A percentile compares a stretch with the other conserved stretches of the same genome.
phyloP scores from a whole-genome alignment of 208 protist genomes.

The Novymonas esmeraldas region DNA sequence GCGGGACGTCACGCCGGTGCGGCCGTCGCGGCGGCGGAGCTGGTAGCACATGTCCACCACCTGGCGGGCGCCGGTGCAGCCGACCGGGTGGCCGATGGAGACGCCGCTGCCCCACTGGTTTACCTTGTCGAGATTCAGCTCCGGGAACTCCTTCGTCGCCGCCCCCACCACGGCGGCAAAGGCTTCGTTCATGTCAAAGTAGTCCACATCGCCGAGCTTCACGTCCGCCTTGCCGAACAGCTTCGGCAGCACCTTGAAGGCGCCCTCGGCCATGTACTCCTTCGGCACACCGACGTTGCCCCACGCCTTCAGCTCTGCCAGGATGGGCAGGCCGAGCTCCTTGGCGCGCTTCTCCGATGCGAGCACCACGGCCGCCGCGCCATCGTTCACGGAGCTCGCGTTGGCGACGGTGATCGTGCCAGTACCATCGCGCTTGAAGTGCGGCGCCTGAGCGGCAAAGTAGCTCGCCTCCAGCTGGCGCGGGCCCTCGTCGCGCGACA shows the following conservation, averaged over 20 bases:
- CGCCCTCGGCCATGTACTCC: constrained; percentile 91
- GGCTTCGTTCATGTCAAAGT: constrained; percentile 97
- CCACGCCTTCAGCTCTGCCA: constrained; percentile 86
- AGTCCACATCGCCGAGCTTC: constrained; percentile 76
- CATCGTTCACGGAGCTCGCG: constrained; percentile 90
- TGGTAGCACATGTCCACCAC: constrained; percentile 82
- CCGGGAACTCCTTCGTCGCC: constrained; percentile 80
- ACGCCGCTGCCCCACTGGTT: constrained; percentile 96
- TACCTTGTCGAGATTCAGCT: constrained; percentile 80
- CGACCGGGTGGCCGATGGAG: constrained; percentile 95
- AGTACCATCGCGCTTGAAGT: constrained; percentile 82
- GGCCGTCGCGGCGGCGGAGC: constrained; percentile 50
- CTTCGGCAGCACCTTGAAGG: constrained; percentile 86
- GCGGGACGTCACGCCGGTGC: constrained; percentile 88
- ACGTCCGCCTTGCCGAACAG: constrained; percentile 66
- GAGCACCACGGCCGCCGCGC: constrained; percentile 87
- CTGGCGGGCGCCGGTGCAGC: constrained; percentile 91
- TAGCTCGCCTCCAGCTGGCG: constrained; percentile 87
- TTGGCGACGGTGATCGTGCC: constrained; percentile 95
- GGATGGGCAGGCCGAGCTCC: constrained; percentile 77
- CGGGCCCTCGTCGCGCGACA: constrained; percentile 87
- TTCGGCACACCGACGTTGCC: constrained; percentile 92
- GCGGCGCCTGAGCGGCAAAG: constrained; percentile 82
- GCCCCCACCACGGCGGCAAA: constrained; percentile 95
- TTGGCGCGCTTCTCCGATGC: constrained; percentile 74